Evolutionary conservation across 208 protist genomes (phyloP).

Genomic region (Acanthamoeba polyphaga): DNA sequence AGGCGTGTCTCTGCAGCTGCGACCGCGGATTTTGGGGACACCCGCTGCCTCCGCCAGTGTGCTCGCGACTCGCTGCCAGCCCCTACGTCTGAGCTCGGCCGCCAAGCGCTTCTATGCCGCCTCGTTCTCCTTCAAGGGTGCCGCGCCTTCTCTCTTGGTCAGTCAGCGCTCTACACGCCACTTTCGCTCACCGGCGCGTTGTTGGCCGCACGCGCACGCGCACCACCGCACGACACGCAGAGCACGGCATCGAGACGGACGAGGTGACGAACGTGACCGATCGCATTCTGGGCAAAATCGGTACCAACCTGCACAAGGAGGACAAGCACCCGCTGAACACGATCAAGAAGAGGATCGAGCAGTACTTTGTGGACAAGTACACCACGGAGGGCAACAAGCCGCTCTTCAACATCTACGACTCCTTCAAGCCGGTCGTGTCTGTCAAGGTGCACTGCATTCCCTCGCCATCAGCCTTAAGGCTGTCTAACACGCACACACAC

Average conservation of each 20-base stretch:
- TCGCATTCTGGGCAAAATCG: constrained; percentile 35
- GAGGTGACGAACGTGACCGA: constrained; percentile 65
- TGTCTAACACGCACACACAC: not conserved
- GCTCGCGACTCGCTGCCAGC: not conserved
- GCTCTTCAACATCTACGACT: constrained; percentile 78
- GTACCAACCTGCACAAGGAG: constrained; percentile 76
- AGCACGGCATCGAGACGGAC: constrained; percentile 39
- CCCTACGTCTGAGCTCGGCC: not conserved
- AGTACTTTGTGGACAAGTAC: constrained; percentile 77
- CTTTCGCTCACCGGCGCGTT: not conserved
- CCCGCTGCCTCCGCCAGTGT: not conserved
- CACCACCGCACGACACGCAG: not conserved
- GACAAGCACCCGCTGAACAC: constrained; percentile 81
- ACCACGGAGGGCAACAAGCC: not conserved
- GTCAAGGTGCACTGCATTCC: not conserved
- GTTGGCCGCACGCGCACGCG: not conserved
- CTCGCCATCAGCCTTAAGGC: not conserved
- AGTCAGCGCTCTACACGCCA: not conserved
- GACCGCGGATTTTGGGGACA: not conserved
- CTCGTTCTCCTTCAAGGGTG: constrained; percentile 68
- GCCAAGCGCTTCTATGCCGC: not conserved
- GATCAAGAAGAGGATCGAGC: constrained; percentile 80
- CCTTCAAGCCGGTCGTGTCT: constrained; percentile 76
- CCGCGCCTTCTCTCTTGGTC: not conserved
- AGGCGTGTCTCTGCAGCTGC: not conserved